These are phyloP conservation scores for Corrigiola litoralis DNA, from an alignment of 179 eudicot genomes.

Conservation along the genomic window DNA sequence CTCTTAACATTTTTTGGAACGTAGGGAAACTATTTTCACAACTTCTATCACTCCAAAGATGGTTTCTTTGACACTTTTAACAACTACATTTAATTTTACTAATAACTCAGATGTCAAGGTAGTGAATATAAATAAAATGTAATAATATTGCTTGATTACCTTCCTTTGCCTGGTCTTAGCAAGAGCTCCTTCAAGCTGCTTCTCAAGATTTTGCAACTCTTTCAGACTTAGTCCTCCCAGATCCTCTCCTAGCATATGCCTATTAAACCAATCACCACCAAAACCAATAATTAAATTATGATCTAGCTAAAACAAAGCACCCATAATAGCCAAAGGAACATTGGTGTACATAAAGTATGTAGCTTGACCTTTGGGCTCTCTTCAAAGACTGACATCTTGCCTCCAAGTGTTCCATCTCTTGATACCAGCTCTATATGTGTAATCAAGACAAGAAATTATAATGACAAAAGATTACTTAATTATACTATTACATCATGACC, in stretches of 20 bases:
- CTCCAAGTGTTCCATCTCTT: constrained; percentile 50
- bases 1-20: too few species aligned
- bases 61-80: too few species aligned
- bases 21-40: too few species aligned
- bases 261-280: background rate
- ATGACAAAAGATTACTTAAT: too few species aligned
- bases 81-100: too few species aligned
- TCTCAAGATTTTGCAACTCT: constrained; percentile 36
- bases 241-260: constrained; percentile 40
- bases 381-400: constrained; percentile 67
- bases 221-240: constrained; percentile 24
- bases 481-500: too few species aligned
- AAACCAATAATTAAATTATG: background rate
- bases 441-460: too few species aligned
- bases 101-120: too few species aligned
- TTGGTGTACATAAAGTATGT: too few species aligned
- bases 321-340: too few species aligned
- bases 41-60: too few species aligned
- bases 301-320: background rate
- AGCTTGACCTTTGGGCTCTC: constrained; percentile 61
- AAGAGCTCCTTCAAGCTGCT: constrained; percentile 36
- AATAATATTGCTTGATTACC: constrained; percentile 20
- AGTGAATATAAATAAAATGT: too few species aligned
- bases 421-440: constrained; percentile 32
- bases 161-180: constrained; percentile 31